Base-by-base conservation (phyloP, 192 early-diverging fungal species). In the Funneliformis geosporum region DNA sequence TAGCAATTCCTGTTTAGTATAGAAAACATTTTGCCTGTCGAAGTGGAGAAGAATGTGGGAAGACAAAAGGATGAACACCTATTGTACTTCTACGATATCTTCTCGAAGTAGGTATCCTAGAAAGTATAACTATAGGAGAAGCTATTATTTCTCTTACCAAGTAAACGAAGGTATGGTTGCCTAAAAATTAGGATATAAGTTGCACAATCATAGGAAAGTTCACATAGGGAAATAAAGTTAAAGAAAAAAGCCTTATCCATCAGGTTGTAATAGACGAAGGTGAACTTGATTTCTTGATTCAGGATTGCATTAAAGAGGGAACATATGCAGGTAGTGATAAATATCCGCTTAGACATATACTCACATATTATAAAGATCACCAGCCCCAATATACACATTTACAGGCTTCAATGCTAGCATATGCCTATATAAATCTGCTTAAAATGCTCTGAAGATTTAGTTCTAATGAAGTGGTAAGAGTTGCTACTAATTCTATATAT, bases 131-230 rank as follows among this genome's bases (percentile, higher is more conserved):
- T 62, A 62, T 75, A 40, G 74, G 28, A 43, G 59, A 75, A 23
- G 74, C 59, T 0, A 75, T 62, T 2, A 75, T 75, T 61, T 75
- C 28, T 75, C 28, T 75, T 62, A 75, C 59, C 38, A 75, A 75
- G 39, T 38, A 75, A 21, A 62, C 74, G 12, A 75, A 75, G 21
- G 74, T 75, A 40, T 75, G 74, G 59, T 11, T 75, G 16, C 59
- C 60, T 43, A 75, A 40, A 75, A 62, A 75, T 75, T 7, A 14
- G 14, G 59, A 75, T 43, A 75, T 75, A 1, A 62, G 73, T 75
- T 75, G 73, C 18, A 59, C 60, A 40, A 61, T 75, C 2, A 75
- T 75, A 59, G 59, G 28, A 62, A 75, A 75, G 12, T 75, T 75
- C 44, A 72, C 21, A 10, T n/a, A 72, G 8, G 59, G 28, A 61